Conservation (phyloP, 495 filamentous ascomycete genomes). For the Hamigera avellanea region DNA sequence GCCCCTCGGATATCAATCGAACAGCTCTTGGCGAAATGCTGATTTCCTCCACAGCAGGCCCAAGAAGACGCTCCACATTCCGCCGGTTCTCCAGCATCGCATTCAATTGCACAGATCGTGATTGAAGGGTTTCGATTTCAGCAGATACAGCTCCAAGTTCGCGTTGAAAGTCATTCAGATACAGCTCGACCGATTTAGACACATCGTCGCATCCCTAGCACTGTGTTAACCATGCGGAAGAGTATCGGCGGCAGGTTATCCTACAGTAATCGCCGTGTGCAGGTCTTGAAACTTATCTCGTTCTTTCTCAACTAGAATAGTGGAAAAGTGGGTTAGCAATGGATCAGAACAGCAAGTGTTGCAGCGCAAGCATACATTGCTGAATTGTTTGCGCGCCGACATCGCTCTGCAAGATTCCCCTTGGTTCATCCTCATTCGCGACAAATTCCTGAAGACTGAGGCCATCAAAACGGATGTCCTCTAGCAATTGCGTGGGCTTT, state of each 20-base stretch:
- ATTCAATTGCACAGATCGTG: slow-evolving; percentile 72
- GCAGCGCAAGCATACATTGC: slow-evolving; percentile 51
- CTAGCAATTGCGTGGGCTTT: slow-evolving; percentile 36
- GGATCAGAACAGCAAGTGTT: too few species aligned
- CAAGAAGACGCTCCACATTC: slow-evolving; percentile 76
- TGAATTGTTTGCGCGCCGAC: slow-evolving; percentile 57
- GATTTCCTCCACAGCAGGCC: slow-evolving; percentile 84
- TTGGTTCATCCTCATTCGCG: slow-evolving; percentile 23
- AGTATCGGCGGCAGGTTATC: not conserved
- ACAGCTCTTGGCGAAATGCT: slow-evolving; percentile 75
- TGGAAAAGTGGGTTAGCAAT: too few species aligned
- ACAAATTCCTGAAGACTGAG: slow-evolving; percentile 66
- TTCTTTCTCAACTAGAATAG: slow-evolving; percentile 76
- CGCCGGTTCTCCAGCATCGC: slow-evolving; percentile 82
- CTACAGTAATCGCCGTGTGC: slow-evolving; percentile 64
- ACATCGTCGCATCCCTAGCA: slow-evolving; percentile 76
- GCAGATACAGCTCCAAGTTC: slow-evolving; percentile 85
- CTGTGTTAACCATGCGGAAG: not conserved
- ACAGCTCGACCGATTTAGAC: slow-evolving; percentile 81
- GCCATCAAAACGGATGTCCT: slow-evolving; percentile 68
- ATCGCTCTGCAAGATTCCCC: slow-evolving; percentile 27
- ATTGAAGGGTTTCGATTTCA: slow-evolving; percentile 89
- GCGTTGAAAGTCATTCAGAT: slow-evolving; percentile 82
- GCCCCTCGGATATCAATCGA: slow-evolving; percentile 70
- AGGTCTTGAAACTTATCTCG: slow-evolving; percentile 85